Percentiles rank a stretch among this genome's conserved stretches.
phyloP scores from a whole-genome alignment of 108 stramenopile genomes.

The Nitzschia inconspicua region DNA sequence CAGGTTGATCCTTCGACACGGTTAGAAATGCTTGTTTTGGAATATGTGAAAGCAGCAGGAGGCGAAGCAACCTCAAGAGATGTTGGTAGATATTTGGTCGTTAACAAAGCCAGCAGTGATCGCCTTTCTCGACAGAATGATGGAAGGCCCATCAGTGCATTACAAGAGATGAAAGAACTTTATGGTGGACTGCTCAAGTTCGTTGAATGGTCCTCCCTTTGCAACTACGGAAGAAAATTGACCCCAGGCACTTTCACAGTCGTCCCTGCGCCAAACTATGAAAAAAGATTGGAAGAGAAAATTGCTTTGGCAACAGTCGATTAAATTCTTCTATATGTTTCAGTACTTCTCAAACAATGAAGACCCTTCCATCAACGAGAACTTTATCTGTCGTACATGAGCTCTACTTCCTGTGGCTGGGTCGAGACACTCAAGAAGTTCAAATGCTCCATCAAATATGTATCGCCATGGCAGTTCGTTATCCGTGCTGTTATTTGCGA shows the following conservation, averaged over 20 bases:
- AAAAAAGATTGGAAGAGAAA: background rate
- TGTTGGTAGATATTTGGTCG: slow-evolving; percentile 64
- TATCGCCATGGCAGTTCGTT: slow-evolving; percentile 23
- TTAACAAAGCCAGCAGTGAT: slow-evolving; percentile 22
- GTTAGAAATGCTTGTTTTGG: slow-evolving; percentile 47
- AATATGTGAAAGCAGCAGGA: slow-evolving; percentile 69
- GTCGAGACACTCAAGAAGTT: slow-evolving; percentile 34
- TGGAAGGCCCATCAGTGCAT: slow-evolving; percentile 10
- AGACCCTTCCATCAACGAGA: too few species aligned
- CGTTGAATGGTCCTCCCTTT: slow-evolving; percentile 8
- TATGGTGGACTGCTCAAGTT: slow-evolving; percentile 23
- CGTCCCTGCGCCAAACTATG: too few species aligned
- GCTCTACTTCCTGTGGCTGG: slow-evolving; percentile 35
- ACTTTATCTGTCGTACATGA: slow-evolving; percentile 25
- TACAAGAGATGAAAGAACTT: slow-evolving; percentile 32
- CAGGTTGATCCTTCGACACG: slow-evolving; percentile 17
- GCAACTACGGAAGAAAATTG: too few species aligned
- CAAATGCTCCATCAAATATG: slow-evolving; percentile 80
- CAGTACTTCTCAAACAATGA: background rate
- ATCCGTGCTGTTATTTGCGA: slow-evolving; percentile 9
- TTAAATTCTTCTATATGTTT: background rate
- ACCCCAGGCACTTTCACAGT: too few species aligned
- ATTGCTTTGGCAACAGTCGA: background rate
- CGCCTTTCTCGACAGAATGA: background rate
- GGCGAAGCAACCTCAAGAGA: slow-evolving; percentile 67